Percentiles rank a stretch among this genome's conserved stretches.
Conservation (phyloP, 2,329 filamentous ascomycete species). For the Colletotrichum tabaci region DNA sequence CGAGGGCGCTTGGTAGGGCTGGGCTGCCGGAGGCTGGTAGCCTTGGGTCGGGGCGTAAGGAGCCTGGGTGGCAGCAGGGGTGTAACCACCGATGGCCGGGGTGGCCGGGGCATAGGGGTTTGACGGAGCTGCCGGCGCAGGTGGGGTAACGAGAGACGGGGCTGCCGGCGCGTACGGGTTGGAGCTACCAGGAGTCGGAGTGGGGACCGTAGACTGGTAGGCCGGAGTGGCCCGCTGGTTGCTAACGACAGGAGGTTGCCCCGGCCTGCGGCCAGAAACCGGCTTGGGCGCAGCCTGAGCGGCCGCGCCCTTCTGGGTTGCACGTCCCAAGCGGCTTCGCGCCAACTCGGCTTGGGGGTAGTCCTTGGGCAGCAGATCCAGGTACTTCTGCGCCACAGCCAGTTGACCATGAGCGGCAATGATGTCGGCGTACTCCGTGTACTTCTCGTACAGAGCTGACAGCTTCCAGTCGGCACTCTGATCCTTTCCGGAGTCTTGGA, state of each 20-base stretch:
- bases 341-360: constrained; percentile 92
- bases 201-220: constrained; percentile 26
- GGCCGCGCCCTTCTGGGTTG: constrained; percentile 72
- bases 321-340: constrained; percentile 86
- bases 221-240: constrained; percentile 21
- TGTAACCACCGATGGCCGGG: constrained; percentile 45
- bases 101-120: constrained; percentile 52
- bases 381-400: constrained; percentile 88
- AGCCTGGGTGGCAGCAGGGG: constrained; percentile 51
- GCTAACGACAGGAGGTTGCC: constrained; percentile 45
- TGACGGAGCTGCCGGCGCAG: constrained; percentile 46
- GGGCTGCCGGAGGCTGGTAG: constrained; percentile 68
- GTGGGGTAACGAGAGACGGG: constrained; percentile 54
- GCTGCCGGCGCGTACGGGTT: constrained; percentile 46
- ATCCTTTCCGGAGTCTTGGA: constrained; percentile 82
- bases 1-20: constrained; percentile 56
- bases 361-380: constrained; percentile 85
- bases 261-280: constrained; percentile 43
- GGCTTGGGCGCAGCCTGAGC: constrained; percentile 52
- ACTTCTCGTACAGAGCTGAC: constrained; percentile 89
- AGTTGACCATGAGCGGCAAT: constrained; percentile 91
- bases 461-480: constrained; percentile 90
- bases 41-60: constrained; percentile 59
- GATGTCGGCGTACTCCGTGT: constrained; percentile 97
- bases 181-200: constrained; percentile 15